Evolutionary conservation across 441 rosid species (phyloP).

Genomic region (Oxalis stricta): DNA sequence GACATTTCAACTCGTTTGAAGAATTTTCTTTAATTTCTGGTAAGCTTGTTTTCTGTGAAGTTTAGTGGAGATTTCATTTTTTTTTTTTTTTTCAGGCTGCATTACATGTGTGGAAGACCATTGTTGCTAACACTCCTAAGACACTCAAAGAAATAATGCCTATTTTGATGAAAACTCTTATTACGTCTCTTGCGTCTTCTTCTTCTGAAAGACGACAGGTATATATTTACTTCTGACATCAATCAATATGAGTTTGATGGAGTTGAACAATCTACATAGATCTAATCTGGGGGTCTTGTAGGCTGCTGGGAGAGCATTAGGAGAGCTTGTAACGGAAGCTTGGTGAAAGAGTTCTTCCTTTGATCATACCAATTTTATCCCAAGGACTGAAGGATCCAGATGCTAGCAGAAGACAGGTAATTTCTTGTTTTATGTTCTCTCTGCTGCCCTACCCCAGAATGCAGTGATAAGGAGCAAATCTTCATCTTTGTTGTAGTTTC

Average conservation of each 20-base stretch:
- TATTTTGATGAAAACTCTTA: conserved; percentile 85
- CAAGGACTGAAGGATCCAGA: conserved; percentile 68
- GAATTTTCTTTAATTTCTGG: conserved; percentile 3
- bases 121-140: conserved; percentile 98
- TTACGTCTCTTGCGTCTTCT: conserved; percentile 84
- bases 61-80: background rate
- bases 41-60: background rate
- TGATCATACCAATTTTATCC: conserved; percentile 88
- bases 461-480: no score
- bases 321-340: conserved; percentile 99
- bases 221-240: conserved; percentile 10
- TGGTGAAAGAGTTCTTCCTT: conserved; percentile 99
- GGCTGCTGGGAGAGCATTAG: conserved; percentile 96
- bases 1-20: conserved; percentile 4
- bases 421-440: conserved; percentile 5
- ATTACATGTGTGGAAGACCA: conserved; percentile 97
- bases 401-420: conserved; percentile 92
- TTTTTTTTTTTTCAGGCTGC: conserved; percentile 60
- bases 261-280: no score
- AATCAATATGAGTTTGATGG: background rate
- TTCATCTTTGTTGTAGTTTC: no score
- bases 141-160: conserved; percentile 98
- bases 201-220: conserved; percentile 99
- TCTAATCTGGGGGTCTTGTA: conserved; percentile 14
- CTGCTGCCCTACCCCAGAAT: background rate